These are phyloP conservation scores for Musa troglodytarum DNA, from an alignment of 176 grass and related monocot species.

Conservation along the genomic window DNA sequence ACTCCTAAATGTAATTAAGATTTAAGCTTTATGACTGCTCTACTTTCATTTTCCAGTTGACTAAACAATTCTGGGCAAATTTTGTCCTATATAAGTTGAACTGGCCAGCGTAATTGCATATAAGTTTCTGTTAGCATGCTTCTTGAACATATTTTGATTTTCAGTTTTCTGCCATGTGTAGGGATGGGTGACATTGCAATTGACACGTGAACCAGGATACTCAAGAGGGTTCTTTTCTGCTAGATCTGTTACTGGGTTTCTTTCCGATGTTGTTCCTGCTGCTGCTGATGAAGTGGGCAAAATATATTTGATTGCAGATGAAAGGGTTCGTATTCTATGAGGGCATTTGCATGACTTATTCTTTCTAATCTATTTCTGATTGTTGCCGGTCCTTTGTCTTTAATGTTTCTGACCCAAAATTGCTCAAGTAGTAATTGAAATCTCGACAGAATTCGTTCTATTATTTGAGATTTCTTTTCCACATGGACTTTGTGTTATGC, in stretches of 20 bases:
- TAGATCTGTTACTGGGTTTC: slow-evolving; percentile 87
- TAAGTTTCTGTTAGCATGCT: slow-evolving; percentile 1
- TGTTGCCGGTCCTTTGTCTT: neutral
- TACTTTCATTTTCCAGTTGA: neutral
- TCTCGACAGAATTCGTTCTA: neutral
- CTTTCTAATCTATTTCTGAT: slow-evolving; percentile 10
- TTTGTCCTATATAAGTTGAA: neutral
- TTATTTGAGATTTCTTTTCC: neutral
- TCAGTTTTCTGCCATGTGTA: slow-evolving; percentile 28
- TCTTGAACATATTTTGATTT: neutral
- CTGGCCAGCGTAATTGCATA: neutral
- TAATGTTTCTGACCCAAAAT: too few species aligned
- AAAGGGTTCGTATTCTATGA: slow-evolving; percentile 44
- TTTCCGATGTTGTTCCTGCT: slow-evolving; percentile 79
- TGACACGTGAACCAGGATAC: slow-evolving; percentile 53
- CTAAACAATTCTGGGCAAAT: neutral
- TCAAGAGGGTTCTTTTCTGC: slow-evolving; percentile 92
- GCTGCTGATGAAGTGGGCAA: slow-evolving; percentile 98
- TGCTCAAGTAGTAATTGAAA: neutral
- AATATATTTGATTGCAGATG: slow-evolving; percentile 78
- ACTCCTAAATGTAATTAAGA: too few species aligned
- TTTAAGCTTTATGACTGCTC: neutral
- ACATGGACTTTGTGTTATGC: too few species aligned
- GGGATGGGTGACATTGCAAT: slow-evolving; percentile 81
- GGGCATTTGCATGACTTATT: slow-evolving; percentile 3